Base-by-base conservation (phyloP, 2,329 filamentous ascomycete species). In the Fusarium pseudocircinatum region DNA sequence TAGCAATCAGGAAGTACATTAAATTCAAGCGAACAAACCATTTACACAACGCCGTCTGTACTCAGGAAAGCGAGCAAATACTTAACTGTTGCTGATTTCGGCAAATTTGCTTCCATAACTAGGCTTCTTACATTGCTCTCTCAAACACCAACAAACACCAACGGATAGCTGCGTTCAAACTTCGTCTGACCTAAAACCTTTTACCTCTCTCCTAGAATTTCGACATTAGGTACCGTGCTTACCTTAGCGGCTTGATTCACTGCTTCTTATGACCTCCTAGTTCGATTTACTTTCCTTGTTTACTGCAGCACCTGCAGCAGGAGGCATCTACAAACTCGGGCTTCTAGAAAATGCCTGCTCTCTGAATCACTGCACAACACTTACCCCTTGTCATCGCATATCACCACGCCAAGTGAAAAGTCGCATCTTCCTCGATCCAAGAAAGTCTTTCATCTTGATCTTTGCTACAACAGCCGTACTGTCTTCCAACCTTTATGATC, bases 291-390 rank as follows among this genome's bases (percentile, higher is more conserved):
- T 7, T 39, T n/a, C 15, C 30, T 28, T 53, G 42, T n/a, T 46
- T 36, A 20, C 32, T 12, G 12, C 7, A n/a, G 32, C 44, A 39
- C 18, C 26, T 14, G 11, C 13, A 37, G 26, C 44, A 46, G 37
- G 20, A 26, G n/a, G 30, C 30, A 50, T 26, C 34, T 32, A 22
- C 20, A 46, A 36, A 22, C 28, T 57, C 37, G 26, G 24, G 7
- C n/a, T 44, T 63, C 24, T n/a, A 40, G 56, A 18, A 44, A 26
- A 42, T 28, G 62, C 50, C 20, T 26, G 20, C 16, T 62, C 22
- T 20, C 28, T 70, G 70, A 73, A 67, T 67, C 70, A 73, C 66
- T 63, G 52, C 57, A 22, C 52, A 44, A 28, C 49, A 60, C 40
- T 57, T 26, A 6, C 32, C 39, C 28, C 18, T 40, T 57, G n/a